phyloP scores from a whole-genome alignment of 371 early-diverging fungal species.

The Actinomortierella ambigua region DNA sequence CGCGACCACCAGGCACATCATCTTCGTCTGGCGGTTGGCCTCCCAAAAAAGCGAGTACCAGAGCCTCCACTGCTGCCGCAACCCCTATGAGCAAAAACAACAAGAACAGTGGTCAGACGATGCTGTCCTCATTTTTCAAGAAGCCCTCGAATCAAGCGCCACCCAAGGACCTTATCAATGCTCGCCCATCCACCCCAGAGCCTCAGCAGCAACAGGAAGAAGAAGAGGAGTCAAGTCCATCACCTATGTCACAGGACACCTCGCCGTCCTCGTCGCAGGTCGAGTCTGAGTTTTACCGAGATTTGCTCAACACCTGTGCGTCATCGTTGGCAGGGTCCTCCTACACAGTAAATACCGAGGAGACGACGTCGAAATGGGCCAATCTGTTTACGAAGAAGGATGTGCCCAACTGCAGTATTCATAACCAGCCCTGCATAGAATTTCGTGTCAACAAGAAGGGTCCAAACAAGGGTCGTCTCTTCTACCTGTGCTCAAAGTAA shows the following conservation, averaged over 20 bases:
- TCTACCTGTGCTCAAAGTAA: slow-evolving; percentile 73
- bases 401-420: slow-evolving; percentile 65
- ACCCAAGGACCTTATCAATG: background rate
- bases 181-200: slow-evolving; percentile 1
- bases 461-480: slow-evolving; percentile 72
- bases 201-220: background rate
- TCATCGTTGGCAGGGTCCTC: background rate
- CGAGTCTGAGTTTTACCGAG: too few relatives aligned
- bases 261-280: background rate
- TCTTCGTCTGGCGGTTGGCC: background rate
- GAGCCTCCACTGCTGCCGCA: background rate
- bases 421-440: slow-evolving; percentile 69
- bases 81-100: background rate
- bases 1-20: background rate
- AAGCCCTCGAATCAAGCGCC: slow-evolving; percentile 9
- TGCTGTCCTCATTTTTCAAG: slow-evolving; percentile 39
- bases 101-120: background rate
- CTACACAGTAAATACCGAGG: slow-evolving; percentile 24
- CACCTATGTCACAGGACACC: slow-evolving; percentile 1
- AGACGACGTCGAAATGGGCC: slow-evolving; percentile 61
- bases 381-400: slow-evolving; percentile 53
- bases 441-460: slow-evolving; percentile 72
- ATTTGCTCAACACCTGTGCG: background rate
- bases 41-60: background rate
- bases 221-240: background rate